A percentile compares a stretch with the other conserved stretches of the same genome.
phyloP scores from a whole-genome alignment of 1,284 basidiomycete species.

The Polyporus tsugae region DNA sequence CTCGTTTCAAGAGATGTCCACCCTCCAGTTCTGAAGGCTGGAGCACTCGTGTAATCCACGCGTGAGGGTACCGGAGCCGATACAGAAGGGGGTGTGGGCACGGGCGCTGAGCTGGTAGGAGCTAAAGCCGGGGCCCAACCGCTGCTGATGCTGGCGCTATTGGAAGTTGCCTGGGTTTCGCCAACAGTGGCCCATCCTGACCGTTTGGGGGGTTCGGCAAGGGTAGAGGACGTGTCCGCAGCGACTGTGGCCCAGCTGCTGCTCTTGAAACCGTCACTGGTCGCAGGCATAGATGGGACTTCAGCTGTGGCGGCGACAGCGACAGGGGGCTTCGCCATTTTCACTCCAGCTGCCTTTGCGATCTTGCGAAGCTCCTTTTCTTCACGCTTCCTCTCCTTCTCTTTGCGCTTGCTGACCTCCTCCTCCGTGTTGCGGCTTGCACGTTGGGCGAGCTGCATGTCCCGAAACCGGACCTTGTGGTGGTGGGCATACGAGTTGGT shows the following conservation, averaged over 20 bases:
- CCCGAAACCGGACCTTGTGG: constrained; percentile 78
- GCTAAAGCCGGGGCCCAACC: constrained; percentile 23
- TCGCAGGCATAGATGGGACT: constrained; percentile 29
- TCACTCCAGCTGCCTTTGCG: constrained; percentile 79
- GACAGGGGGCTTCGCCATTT: constrained; percentile 60
- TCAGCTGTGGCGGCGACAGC: constrained; percentile 27
- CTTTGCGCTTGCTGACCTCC: constrained; percentile 75
- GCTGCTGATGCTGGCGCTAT: constrained; percentile 9
- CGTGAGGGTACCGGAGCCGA: constrained; percentile 28
- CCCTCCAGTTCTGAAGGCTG: constrained; percentile 62
- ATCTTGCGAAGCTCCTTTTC: constrained; percentile 83
- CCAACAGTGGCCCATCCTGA: constrained; percentile 46
- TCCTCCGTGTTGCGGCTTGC: constrained; percentile 58
- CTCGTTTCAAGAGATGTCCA: constrained; percentile 67
- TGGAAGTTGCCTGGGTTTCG: constrained; percentile 30
- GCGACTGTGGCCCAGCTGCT: constrained; percentile 62
- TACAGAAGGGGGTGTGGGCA: constrained; percentile 32
- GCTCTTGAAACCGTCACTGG: constrained; percentile 54
- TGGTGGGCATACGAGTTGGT: constrained; percentile 87
- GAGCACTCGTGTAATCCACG: constrained; percentile 39
- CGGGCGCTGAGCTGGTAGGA: constrained; percentile 32
- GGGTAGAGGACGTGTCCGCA: constrained; percentile 5
- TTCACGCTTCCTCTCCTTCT: constrained; percentile 83
- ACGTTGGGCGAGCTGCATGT: constrained; percentile 74
- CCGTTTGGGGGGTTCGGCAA: constrained; percentile 22